phyloP scores from a whole-genome alignment of 768 basidiomycete species.

The Boletus pseudo-olivaceus region DNA sequence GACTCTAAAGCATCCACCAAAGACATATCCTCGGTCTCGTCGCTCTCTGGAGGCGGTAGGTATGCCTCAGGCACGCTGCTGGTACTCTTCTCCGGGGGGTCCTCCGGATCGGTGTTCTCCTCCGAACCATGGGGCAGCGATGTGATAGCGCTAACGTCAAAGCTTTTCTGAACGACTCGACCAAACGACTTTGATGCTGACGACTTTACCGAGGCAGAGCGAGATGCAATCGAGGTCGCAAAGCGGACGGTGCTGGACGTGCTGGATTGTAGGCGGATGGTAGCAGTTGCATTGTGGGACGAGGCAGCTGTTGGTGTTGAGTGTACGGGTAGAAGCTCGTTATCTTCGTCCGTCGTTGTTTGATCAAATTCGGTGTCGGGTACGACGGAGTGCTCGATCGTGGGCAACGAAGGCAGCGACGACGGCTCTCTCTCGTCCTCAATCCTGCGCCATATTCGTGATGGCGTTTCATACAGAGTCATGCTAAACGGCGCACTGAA shows the following conservation, averaged over 20 bases:
- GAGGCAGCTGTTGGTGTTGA: slow-evolving; percentile 60
- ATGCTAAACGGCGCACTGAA: slow-evolving; percentile 26
- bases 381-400: slow-evolving; percentile 60
- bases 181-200: slow-evolving; percentile 36
- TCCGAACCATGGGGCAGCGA: slow-evolving; percentile 42
- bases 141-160: slow-evolving; percentile 58
- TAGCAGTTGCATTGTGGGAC: slow-evolving; percentile 48
- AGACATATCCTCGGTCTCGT: slow-evolving; percentile 44
- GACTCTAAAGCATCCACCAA: slow-evolving; percentile 56
- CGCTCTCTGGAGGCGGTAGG: slow-evolving; percentile 45
- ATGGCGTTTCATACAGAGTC: slow-evolving; percentile 72
- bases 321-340: slow-evolving; percentile 52
- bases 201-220: slow-evolving; percentile 34
- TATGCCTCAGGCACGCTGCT: slow-evolving; percentile 54
- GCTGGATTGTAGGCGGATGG: slow-evolving; percentile 49
- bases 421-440: slow-evolving; percentile 78
- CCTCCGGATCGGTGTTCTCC: slow-evolving; percentile 36
- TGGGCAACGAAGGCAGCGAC: slow-evolving; percentile 74
- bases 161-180: slow-evolving; percentile 42
- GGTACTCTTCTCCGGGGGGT: slow-evolving; percentile 40
- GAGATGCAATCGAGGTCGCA: slow-evolving; percentile 49
- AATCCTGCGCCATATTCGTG: slow-evolving; percentile 80
- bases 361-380: slow-evolving; percentile 35
- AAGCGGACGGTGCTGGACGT: slow-evolving; percentile 49
- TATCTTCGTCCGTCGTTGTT: slow-evolving; percentile 40